Evolutionary conservation across 2,329 filamentous ascomycete genomes (phyloP).

Genomic region (Colletotrichum higginsianum): DNA sequence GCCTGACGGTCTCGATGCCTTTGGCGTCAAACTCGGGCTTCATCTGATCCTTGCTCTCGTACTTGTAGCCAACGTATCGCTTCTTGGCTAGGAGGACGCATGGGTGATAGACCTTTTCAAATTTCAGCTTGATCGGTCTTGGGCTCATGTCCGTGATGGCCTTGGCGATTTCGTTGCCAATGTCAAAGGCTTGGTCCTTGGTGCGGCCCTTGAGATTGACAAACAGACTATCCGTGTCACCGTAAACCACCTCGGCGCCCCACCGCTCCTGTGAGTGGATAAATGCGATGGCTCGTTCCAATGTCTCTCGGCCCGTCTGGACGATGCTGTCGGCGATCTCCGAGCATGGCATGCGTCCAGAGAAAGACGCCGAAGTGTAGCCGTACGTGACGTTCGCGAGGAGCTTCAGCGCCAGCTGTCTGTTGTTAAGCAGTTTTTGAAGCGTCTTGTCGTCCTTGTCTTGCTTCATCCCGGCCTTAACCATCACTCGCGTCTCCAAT

Average conservation of each 20-base stretch:
- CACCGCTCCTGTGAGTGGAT: constrained; percentile 91
- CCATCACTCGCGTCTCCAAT: constrained; percentile 95
- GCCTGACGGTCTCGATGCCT: constrained; percentile 95
- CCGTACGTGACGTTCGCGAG: constrained; percentile 99
- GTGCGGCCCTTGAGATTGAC: constrained; percentile 90
- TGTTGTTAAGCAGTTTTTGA: constrained; percentile 91
- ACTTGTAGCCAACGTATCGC: constrained; percentile 98
- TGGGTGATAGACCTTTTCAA: constrained; percentile 98
- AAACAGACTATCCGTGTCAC: constrained; percentile 96
- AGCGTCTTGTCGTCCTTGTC: constrained; percentile 90
- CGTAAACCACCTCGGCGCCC: constrained; percentile 97
- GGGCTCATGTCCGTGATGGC: constrained; percentile 92
- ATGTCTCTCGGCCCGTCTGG: constrained; percentile 92
- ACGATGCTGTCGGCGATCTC: constrained; percentile 99
- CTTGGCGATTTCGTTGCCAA: constrained; percentile 92
- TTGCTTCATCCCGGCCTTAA: constrained; percentile 96
- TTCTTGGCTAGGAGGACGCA: constrained; percentile 97
- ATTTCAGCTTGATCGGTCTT: constrained; percentile 93
- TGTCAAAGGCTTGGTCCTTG: constrained; percentile 88
- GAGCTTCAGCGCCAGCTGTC: constrained; percentile 93
- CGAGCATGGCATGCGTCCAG: constrained; percentile 96
- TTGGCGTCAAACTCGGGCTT: constrained; percentile 97
- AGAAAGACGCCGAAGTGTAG: constrained; percentile 97
- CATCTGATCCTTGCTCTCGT: constrained; percentile 81
- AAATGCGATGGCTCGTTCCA: constrained; percentile 92